Percentiles rank a stretch among this genome's conserved stretches.
Conservation (phyloP, 345 rosid species). For the Noccaea bulbosa region DNA sequence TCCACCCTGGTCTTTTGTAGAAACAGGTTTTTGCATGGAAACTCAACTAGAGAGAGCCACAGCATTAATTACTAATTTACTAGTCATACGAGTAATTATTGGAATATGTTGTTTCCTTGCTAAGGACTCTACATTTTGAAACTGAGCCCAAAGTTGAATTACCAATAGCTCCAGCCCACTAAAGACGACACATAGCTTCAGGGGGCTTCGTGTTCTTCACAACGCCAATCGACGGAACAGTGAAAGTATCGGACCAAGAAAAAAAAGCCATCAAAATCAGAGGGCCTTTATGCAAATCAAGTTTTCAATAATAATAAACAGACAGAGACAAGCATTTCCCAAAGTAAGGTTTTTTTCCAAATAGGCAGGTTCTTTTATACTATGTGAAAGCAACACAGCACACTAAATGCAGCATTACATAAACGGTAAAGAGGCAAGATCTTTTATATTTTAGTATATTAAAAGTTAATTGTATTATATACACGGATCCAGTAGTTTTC, state of each 20-base stretch:
- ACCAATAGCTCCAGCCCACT: conserved; percentile 17
- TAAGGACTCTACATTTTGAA: not conserved
- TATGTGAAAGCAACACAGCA: no score
- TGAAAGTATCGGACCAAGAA: not conserved
- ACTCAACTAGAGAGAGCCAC: not conserved
- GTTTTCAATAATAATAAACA: not conserved
- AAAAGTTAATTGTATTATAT: no score
- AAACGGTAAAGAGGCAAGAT: no score
- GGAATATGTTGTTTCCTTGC: not conserved
- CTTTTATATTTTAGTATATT: no score
- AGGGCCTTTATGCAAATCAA: conserved; percentile 6
- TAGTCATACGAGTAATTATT: not conserved
- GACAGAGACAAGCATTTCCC: no score
- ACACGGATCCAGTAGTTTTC: no score
- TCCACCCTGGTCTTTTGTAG: conserved; percentile 2
- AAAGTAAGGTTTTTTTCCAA: no score
- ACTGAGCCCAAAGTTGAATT: not conserved
- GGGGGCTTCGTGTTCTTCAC: not conserved
- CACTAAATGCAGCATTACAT: no score
- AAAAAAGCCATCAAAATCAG: not conserved
- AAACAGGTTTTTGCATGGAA: not conserved
- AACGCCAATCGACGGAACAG: not conserved
- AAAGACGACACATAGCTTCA: conserved; percentile 11
- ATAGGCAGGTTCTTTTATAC: no score
- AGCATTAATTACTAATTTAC: not conserved